Percentiles rank a stretch among this genome's conserved stretches.
phyloP scores from a whole-genome alignment of 2,329 filamentous ascomycete genomes.

The Hypoxylon sp. region DNA sequence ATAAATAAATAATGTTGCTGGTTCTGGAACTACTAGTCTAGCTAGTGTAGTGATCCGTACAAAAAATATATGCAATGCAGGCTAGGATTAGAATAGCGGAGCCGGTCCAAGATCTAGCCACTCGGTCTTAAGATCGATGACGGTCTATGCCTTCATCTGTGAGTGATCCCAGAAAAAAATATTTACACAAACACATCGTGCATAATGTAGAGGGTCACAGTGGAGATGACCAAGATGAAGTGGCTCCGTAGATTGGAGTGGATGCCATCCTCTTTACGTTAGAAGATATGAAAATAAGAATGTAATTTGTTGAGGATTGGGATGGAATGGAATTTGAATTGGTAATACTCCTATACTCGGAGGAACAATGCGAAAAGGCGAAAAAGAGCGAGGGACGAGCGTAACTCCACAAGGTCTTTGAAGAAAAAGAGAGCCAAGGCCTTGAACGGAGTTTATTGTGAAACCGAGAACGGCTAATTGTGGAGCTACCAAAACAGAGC shows the following conservation, averaged over 20 bases:
- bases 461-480: slow-evolving; percentile 40
- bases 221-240: slow-evolving; percentile 8
- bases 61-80: slow-evolving; percentile 1
- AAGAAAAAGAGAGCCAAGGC: slow-evolving; percentile 9
- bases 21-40: slow-evolving; percentile 27
- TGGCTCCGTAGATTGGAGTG: background rate
- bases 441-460: slow-evolving; percentile 33
- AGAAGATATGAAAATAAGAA: background rate
- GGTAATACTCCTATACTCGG: slow-evolving; percentile 41
- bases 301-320: slow-evolving; percentile 2
- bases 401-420: background rate
- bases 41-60: slow-evolving; percentile 23
- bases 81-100: slow-evolving; percentile 31
- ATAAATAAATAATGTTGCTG: slow-evolving; percentile 12
- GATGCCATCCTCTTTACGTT: slow-evolving; percentile 1
- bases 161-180: background rate
- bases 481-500: slow-evolving; percentile 10
- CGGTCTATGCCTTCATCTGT: slow-evolving; percentile 9
- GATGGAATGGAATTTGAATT: slow-evolving; percentile 22
- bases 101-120: slow-evolving; percentile 14
- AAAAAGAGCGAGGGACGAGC: slow-evolving; percentile 32
- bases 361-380: slow-evolving; percentile 31
- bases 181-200: background rate
- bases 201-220: slow-evolving; percentile 7
- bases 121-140: slow-evolving; percentile 27